Evolutionary conservation across 2,329 filamentous ascomycete genomes (phyloP).

Genomic region (Coniochaeta ligniaria): DNA sequence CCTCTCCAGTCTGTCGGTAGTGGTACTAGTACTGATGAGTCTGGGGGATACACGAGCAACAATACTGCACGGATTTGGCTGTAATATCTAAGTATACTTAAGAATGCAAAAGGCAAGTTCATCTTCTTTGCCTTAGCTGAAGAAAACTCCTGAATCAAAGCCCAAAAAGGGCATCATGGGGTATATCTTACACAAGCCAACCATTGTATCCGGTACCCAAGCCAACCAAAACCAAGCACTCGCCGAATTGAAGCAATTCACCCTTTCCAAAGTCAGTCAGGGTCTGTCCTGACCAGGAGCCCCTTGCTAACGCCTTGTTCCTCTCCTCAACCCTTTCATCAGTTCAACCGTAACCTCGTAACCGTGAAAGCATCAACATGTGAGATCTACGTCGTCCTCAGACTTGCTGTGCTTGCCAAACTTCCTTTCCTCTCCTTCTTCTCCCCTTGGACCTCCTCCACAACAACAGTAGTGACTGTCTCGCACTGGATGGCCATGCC

Average conservation of each 20-base stretch:
- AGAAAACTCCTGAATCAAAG: not conserved
- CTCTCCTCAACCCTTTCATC: too few species aligned
- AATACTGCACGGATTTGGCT: not conserved
- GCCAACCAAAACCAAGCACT: not conserved
- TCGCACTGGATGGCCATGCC: constrained; percentile 34
- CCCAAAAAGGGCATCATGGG: not conserved
- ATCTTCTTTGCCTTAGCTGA: not conserved
- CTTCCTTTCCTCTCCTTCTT: constrained; percentile 14
- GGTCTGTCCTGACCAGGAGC: not conserved
- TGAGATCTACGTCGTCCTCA: not conserved
- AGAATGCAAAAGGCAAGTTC: not conserved
- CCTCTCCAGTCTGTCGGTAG: too few species aligned
- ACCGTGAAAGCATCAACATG: not conserved
- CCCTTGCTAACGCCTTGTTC: not conserved
- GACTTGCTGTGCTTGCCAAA: constrained; percentile 6
- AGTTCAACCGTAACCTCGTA: not conserved
- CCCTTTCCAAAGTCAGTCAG: not conserved
- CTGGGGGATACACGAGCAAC: not conserved
- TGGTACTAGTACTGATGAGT: too few species aligned
- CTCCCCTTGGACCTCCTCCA: constrained; percentile 22
- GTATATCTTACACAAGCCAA: constrained; percentile 9
- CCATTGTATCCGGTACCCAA: constrained; percentile 1
- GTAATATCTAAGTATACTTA: not conserved
- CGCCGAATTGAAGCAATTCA: not conserved
- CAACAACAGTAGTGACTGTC: constrained; percentile 32